Base-by-base conservation (phyloP, 106 monocot species). In the Chionographis japonica region DNA sequence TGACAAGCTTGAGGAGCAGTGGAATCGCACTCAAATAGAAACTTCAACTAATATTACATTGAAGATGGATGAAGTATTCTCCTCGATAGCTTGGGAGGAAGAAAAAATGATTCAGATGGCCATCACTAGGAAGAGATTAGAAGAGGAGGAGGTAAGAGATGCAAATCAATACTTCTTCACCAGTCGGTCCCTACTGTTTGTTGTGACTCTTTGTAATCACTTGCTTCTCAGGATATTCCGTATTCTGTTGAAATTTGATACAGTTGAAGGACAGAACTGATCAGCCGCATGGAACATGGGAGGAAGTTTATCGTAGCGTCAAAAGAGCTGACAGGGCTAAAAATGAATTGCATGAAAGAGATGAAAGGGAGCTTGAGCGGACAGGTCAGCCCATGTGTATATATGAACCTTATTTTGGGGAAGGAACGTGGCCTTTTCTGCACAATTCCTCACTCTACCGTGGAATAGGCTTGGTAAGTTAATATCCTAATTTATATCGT, bases 371-470 rank as follows among this genome's bases (percentile, higher is more conserved):
- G 73, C 92, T 98, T 75, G 97, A 98, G 77, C 74, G 97, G 71
- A 90, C 83, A 19, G 97, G 92, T 15, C 97, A 98, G 69, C 92
- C 90, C 9, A 50, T 98, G 27, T 98, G 92, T 83, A 98, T 98
- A 75, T 98, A 98, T 76, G 97, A 98, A 71, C 97, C 97, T 60
- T 98, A 90, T 71, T 85, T 83, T 83, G 97, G 92, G 46, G 97
- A 93, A 85, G 97, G 92, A 64, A 81, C 83, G 1, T 98, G 97
- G 97, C 80, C 82, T 54, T 98, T 98, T 83, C 81, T 98, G 52
- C 92, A 98, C 35, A 76, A 81, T 60, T 81, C 78, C n/a, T 93
- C 97, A 17, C 85, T 98, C 13, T 98, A 92, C 70, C 92, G 97
- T 52, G 97, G 97, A 60, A 90, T 98, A 72, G 78, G 97, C 41